phyloP scores from a whole-genome alignment of 1,284 basidiomycete genomes.

The Pulveroboletus sp. region DNA sequence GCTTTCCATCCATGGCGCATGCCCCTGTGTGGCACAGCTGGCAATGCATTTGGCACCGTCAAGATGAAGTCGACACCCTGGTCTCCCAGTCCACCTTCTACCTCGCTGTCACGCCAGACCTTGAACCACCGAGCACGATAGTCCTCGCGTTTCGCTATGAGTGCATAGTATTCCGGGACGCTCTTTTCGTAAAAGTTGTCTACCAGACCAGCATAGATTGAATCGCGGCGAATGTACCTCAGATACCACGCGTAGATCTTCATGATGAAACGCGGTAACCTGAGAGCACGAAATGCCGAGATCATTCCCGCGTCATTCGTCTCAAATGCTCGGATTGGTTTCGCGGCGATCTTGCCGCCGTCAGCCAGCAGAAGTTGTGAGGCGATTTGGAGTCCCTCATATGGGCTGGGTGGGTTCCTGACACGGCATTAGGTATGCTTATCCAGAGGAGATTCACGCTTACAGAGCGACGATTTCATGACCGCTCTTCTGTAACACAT shows the following conservation, averaged over 20 bases:
- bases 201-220: conserved; percentile 38
- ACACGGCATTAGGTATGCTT: not conserved
- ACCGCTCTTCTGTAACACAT: conserved; percentile 30
- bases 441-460: not conserved
- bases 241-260: conserved; percentile 36
- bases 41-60: conserved; percentile 58
- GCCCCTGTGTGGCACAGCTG: conserved; percentile 51
- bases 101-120: conserved; percentile 47
- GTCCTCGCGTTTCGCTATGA: conserved; percentile 45
- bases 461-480: conserved; percentile 35
- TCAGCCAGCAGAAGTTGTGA: conserved; percentile 37
- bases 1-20: conserved; percentile 45
- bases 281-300: conserved; percentile 34
- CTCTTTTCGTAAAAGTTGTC: conserved; percentile 44
- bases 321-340: conserved; percentile 26
- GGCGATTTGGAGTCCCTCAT: conserved; percentile 37
- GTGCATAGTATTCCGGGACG: conserved; percentile 45
- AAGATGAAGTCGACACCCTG: conserved; percentile 59
- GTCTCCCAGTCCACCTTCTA: conserved; percentile 31
- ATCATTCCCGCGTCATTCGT: conserved; percentile 37
- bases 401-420: conserved; percentile 34
- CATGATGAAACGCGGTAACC: conserved; percentile 34
- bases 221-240: conserved; percentile 31
- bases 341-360: conserved; percentile 25
- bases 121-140: conserved; percentile 47